Percentiles rank a stretch among this genome's conserved stretches.
phyloP scores from a whole-genome alignment of 2,329 filamentous ascomycete species.

The Colletotrichum horii region DNA sequence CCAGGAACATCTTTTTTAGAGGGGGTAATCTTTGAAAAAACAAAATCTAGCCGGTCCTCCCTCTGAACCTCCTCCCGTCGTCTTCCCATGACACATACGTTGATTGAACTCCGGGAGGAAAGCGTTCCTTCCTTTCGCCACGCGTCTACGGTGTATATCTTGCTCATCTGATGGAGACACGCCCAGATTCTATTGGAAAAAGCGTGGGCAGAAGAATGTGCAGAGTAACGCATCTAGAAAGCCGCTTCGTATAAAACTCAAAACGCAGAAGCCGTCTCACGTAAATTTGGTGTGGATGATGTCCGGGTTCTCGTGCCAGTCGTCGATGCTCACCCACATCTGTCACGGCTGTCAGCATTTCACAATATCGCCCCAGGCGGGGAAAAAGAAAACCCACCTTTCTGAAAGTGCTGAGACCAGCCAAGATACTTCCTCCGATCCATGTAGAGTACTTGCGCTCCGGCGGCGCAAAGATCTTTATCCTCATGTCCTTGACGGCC shows the following conservation, averaged over 20 bases:
- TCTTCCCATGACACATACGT: background rate
- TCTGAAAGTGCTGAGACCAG: conserved; percentile 95
- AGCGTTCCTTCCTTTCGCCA: background rate
- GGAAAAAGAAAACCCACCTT: conserved; percentile 65
- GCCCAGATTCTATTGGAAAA: background rate
- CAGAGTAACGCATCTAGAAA: background rate
- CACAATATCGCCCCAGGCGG: fast-evolving
- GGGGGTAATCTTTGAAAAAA: background rate
- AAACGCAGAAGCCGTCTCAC: conserved; percentile 44
- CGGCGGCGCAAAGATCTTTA: conserved; percentile 98
- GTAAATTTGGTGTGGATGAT: conserved; percentile 99
- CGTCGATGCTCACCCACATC: conserved; percentile 99
- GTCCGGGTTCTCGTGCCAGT: conserved; percentile 99
- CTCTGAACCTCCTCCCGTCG: background rate
- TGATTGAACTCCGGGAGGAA: background rate
- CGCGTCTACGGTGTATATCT: background rate
- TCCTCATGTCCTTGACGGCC: conserved; percentile 98
- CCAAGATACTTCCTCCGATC: conserved; percentile 97
- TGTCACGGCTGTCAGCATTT: conserved; percentile 38
- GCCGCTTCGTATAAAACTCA: background rate
- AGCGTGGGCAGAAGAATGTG: background rate
- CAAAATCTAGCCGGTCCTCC: background rate
- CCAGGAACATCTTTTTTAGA: background rate
- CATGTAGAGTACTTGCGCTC: conserved; percentile 99
- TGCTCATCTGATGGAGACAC: background rate